Percentiles rank a stretch among this genome's conserved stretches.
These are phyloP conservation scores for Berberis thunbergii DNA, from an alignment of 164 flowering plant species.

Conservation along the genomic window DNA sequence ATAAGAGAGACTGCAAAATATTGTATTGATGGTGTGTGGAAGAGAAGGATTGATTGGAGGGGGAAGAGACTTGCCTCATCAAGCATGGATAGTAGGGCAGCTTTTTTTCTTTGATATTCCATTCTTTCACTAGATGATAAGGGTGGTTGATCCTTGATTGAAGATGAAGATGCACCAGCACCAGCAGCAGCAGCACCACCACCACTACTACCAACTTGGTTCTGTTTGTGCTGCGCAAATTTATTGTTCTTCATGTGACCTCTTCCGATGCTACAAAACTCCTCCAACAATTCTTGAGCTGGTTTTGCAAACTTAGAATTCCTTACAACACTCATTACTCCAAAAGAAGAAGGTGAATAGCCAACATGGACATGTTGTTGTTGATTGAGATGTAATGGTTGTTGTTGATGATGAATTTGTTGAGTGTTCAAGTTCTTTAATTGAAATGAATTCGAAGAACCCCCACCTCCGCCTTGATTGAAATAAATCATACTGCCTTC, in stretches of 20 bases:
- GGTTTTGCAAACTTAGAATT: constrained; percentile 61
- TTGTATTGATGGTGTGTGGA: not conserved
- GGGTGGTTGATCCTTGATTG: constrained; percentile 47
- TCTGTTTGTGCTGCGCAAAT: constrained; percentile 23
- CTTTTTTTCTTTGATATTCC: constrained; percentile 83
- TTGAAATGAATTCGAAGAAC: constrained; percentile 11
- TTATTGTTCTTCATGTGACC: constrained; percentile 55
- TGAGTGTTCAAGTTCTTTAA: constrained; percentile 17
- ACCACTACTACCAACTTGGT: constrained; percentile 7
- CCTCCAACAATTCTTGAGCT: constrained; percentile 72
- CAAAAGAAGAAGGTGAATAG: constrained; percentile 24
- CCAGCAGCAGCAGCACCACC: constrained; percentile 2
- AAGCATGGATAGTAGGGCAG: constrained; percentile 75
- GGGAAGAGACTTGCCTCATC: constrained; percentile 72
- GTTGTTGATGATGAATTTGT: constrained; percentile 11
- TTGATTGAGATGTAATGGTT: constrained; percentile 15
- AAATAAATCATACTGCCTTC: constrained; percentile 34
- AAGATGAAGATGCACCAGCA: constrained; percentile 34
- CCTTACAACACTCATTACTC: constrained; percentile 34
- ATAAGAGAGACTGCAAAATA: not conserved
- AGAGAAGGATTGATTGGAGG: constrained; percentile 8
- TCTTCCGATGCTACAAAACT: constrained; percentile 79
- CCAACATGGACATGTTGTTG: constrained; percentile 29
- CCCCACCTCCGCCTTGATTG: constrained; percentile 14
- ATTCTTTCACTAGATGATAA: constrained; percentile 64